A percentile compares a stretch with the other conserved stretches of the same genome.
phyloP scores from a whole-genome alignment of 2,329 filamentous ascomycete genomes.

The Pseudogymnoascus sp. region DNA sequence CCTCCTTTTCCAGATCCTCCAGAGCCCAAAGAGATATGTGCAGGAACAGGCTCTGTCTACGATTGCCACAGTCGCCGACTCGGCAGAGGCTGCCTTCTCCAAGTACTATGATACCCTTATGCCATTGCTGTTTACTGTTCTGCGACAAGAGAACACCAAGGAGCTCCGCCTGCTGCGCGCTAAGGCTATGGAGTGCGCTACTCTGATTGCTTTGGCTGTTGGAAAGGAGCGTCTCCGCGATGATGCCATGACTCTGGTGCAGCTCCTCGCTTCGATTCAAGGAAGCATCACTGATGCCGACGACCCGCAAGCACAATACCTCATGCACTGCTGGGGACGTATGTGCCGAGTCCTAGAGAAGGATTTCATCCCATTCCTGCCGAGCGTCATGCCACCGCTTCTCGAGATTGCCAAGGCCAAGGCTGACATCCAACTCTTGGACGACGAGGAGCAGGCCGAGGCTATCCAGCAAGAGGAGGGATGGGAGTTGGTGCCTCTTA shows the following conservation, averaged over 20 bases:
- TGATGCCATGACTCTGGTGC: slow-evolving; percentile 80
- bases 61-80: slow-evolving; percentile 98
- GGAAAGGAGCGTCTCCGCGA: slow-evolving; percentile 84
- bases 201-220: slow-evolving; percentile 88
- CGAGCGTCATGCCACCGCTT: slow-evolving; percentile 88
- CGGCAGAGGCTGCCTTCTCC: slow-evolving; percentile 86
- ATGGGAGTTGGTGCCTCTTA: slow-evolving; percentile 94
- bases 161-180: slow-evolving; percentile 85
- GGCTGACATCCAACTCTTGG: slow-evolving; percentile 91
- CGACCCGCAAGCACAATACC: slow-evolving; percentile 91
- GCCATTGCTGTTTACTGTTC: slow-evolving; percentile 84
- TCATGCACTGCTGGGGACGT: slow-evolving; percentile 97
- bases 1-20: slow-evolving; percentile 77
- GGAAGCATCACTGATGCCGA: slow-evolving; percentile 79
- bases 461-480: slow-evolving; percentile 90
- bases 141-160: slow-evolving; percentile 85
- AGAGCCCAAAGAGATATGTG: slow-evolving; percentile 89
- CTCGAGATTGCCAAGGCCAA: slow-evolving; percentile 87
- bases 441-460: slow-evolving; percentile 90
- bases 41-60: slow-evolving; percentile 97
- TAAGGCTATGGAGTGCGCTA: slow-evolving; percentile 99
- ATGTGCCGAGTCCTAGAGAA: slow-evolving; percentile 92
- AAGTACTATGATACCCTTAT: slow-evolving; percentile 96
- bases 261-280: slow-evolving; percentile 82
- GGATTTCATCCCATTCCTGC: slow-evolving; percentile 88